These are phyloP conservation scores for Lophiostoma macrostomum DNA, from an alignment of 495 filamentous ascomycete species.

Conservation along the genomic window DNA sequence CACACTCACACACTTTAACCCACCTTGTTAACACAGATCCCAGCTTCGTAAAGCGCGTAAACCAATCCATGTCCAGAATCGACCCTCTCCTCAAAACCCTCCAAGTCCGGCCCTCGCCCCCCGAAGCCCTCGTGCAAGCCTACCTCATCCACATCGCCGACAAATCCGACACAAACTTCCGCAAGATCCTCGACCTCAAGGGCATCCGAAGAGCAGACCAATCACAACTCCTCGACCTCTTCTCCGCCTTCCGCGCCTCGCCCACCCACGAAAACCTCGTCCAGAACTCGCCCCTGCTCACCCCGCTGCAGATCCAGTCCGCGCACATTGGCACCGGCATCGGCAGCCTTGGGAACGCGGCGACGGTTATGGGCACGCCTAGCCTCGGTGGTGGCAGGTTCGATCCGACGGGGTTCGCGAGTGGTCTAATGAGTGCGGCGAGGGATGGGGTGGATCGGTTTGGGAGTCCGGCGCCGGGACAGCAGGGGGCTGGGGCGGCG, in stretches of 20 bases:
- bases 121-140: slow-evolving; percentile 92
- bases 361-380: slow-evolving; percentile 34
- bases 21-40: slow-evolving; percentile 41
- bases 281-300: slow-evolving; percentile 58
- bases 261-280: slow-evolving; percentile 57
- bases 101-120: slow-evolving; percentile 85
- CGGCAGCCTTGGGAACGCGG: slow-evolving; percentile 45
- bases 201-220: slow-evolving; percentile 70
- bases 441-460: slow-evolving; percentile 88
- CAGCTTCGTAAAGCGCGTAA: slow-evolving; percentile 81
- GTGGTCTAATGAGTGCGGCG: slow-evolving; percentile 73
- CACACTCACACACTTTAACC: not conserved
- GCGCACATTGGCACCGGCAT: slow-evolving; percentile 39
- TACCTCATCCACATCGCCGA: slow-evolving; percentile 94
- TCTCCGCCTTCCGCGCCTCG: slow-evolving; percentile 71
- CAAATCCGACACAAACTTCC: slow-evolving; percentile 88
- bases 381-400: slow-evolving; percentile 54
- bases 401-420: slow-evolving; percentile 71
- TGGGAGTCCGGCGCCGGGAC: slow-evolving; percentile 56
- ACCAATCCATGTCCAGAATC: slow-evolving; percentile 76
- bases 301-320: slow-evolving; percentile 52
- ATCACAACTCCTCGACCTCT: slow-evolving; percentile 77
- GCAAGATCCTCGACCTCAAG: slow-evolving; percentile 92
- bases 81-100: slow-evolving; percentile 94
- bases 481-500: slow-evolving; percentile 30